Percentiles rank a stretch among this genome's conserved stretches.
These are phyloP conservation scores for Haematococcus sp. DNA, from an alignment of 139 green algal genomes.

Conservation along the genomic window DNA sequence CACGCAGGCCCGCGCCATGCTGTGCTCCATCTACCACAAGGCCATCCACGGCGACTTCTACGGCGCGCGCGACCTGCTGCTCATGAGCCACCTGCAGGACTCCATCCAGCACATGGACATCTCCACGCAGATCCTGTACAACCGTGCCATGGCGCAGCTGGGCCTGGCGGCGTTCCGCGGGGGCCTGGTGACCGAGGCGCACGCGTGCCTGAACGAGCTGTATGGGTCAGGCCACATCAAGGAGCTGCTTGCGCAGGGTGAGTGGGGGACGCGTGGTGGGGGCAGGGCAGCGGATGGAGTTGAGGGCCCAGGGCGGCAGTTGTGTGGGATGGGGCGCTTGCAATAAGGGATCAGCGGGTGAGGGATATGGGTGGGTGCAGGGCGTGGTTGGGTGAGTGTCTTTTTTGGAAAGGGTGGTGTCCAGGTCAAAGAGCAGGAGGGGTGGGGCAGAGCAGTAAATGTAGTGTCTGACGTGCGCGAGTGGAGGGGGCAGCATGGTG, in stretches of 20 bases:
- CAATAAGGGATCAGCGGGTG: too few species aligned
- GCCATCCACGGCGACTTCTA: constrained; percentile 92
- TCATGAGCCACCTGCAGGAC: constrained; percentile 94
- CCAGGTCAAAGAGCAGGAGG: too few species aligned
- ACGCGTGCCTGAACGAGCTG: constrained; percentile 90
- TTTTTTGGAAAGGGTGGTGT: too few species aligned
- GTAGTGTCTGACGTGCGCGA: too few species aligned
- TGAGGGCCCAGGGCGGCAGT: neutral
- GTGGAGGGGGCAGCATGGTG: too few species aligned
- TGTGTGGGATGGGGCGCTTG: too few species aligned
- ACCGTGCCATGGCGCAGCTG: constrained; percentile 94
- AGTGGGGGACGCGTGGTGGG: constrained; percentile 8
- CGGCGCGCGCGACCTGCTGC: constrained; percentile 86
- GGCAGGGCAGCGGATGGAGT: neutral
- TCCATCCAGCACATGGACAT: constrained; percentile 86
- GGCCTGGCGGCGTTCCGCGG: constrained; percentile 90
- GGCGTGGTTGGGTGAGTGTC: neutral
- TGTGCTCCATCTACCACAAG: constrained; percentile 94
- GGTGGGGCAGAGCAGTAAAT: too few species aligned
- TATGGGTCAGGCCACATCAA: constrained; percentile 91
- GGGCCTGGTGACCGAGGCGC: constrained; percentile 85
- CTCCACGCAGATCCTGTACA: constrained; percentile 97
- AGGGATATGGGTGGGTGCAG: neutral
- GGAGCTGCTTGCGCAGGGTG: constrained; percentile 95
- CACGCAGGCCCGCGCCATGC: constrained; percentile 92